A percentile compares a stretch with the other conserved stretches of the same genome.
These are phyloP conservation scores for Fusarium metavorans DNA, from an alignment of 2,329 filamentous ascomycete species.

Conservation along the genomic window DNA sequence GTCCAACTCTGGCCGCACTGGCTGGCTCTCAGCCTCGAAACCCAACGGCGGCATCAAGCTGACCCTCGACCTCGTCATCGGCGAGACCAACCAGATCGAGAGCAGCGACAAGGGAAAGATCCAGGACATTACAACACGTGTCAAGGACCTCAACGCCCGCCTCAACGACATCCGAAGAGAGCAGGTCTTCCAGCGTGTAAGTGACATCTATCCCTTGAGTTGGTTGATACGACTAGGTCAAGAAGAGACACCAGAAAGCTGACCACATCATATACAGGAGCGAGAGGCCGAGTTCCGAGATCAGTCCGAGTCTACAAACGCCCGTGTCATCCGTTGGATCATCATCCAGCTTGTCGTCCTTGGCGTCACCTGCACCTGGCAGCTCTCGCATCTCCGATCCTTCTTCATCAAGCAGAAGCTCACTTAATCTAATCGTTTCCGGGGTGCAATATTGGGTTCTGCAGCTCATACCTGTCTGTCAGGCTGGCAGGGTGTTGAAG, in stretches of 20 bases:
- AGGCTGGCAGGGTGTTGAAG: conserved; percentile 26
- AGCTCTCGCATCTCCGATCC: conserved; percentile 91
- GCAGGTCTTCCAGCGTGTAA: conserved; percentile 94
- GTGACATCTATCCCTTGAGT: conserved; percentile 42
- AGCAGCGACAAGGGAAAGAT: conserved; percentile 94
- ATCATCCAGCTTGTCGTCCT: conserved; percentile 89
- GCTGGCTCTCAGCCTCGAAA: conserved; percentile 76
- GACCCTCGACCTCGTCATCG: conserved; percentile 90
- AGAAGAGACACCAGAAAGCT: background rate
- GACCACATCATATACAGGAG: conserved; percentile 69
- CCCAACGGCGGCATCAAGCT: conserved; percentile 84
- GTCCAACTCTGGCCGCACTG: conserved; percentile 75
- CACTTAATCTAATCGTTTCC: conserved; percentile 68
- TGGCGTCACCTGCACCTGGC: conserved; percentile 92
- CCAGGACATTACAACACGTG: conserved; percentile 86
- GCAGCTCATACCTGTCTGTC: conserved; percentile 8
- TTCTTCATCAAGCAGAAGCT: conserved; percentile 99
- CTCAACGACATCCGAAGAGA: conserved; percentile 91
- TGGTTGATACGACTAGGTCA: background rate
- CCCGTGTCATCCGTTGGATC: conserved; percentile 93
- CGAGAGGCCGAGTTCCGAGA: conserved; percentile 98
- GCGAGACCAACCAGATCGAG: conserved; percentile 93
- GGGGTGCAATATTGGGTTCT: conserved; percentile 13
- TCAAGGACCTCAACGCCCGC: conserved; percentile 88
- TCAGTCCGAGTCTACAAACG: conserved; percentile 94